Evolutionary conservation across 305 asterid genomes (phyloP).

Genomic region (Withania somnifera): DNA sequence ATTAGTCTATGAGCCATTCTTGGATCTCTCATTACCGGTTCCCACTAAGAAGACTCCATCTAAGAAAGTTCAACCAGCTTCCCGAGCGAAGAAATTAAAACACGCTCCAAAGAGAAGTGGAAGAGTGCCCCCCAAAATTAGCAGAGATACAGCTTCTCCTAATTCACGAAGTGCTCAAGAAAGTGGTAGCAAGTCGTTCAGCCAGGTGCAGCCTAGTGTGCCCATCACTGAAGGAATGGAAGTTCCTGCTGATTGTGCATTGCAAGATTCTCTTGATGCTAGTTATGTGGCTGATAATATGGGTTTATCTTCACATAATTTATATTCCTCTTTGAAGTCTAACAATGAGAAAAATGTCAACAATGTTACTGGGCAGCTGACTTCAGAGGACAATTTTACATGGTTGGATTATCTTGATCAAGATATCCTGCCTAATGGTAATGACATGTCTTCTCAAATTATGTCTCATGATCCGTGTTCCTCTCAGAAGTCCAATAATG

Average conservation of each 20-base stretch:
- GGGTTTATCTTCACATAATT: conserved; percentile 31
- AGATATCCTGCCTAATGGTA: conserved; percentile 15
- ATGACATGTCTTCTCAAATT: background rate
- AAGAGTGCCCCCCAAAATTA: conserved; percentile 32
- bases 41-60: conserved; percentile 66
- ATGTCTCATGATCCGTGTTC: too few relatives aligned
- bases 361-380: conserved; percentile 10
- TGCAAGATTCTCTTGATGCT: conserved; percentile 21
- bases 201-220: conserved; percentile 16
- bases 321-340: conserved; percentile 20
- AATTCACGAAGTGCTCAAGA: conserved; percentile 26
- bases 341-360: conserved; percentile 11
- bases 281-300: conserved; percentile 29
- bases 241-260: conserved; percentile 24
- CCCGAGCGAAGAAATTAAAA: conserved; percentile 53
- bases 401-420: conserved; percentile 42
- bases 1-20: conserved; percentile 24
- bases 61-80: conserved; percentile 25
- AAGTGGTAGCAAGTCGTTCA: conserved; percentile 16
- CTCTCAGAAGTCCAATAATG: conserved; percentile 14
- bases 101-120: conserved; percentile 39
- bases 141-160: conserved; percentile 19
- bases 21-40: conserved; percentile 85
- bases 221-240: conserved; percentile 19
- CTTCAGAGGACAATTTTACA: conserved; percentile 13